Evolutionary conservation across 129 eudicot species (phyloP).

Genomic region (Gnaphalium uliginosum): DNA sequence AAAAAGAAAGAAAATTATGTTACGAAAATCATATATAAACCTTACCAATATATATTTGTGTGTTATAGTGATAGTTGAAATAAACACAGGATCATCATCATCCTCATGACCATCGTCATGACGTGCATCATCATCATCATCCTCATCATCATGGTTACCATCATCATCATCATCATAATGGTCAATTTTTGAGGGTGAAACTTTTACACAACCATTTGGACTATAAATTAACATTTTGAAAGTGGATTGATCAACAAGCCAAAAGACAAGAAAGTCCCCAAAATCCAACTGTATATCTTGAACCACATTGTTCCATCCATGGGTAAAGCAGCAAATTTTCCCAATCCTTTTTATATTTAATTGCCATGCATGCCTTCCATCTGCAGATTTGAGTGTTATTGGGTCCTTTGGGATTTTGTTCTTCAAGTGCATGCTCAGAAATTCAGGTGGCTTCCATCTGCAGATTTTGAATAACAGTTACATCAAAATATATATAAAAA

Average conservation of each 20-base stretch:
- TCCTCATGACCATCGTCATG: not conserved
- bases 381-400: not conserved
- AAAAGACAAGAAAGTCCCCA: constrained; percentile 23
- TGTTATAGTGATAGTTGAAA: not conserved
- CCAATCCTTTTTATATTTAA: constrained; percentile 7
- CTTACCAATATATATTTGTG: constrained; percentile 9
- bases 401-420: constrained; percentile 22
- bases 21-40: not conserved
- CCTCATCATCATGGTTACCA: not conserved
- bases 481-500: not conserved
- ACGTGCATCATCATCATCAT: not conserved
- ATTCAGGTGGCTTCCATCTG: constrained; percentile 24
- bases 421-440: constrained; percentile 10
- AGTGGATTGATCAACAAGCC: constrained; percentile 21
- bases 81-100: not conserved
- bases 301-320: constrained; percentile 33
- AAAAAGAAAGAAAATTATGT: not conserved
- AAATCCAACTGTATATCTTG: constrained; percentile 16
- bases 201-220: constrained; percentile 26
- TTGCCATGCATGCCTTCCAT: constrained; percentile 22
- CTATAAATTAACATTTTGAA: constrained; percentile 7
- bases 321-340: not conserved
- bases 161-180: not conserved
- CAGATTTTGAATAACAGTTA: not conserved
- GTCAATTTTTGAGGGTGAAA: not conserved